These are phyloP conservation scores for Entomortierella beljakovae DNA, from an alignment of 192 early-diverging fungal species.

Conservation along the genomic window DNA sequence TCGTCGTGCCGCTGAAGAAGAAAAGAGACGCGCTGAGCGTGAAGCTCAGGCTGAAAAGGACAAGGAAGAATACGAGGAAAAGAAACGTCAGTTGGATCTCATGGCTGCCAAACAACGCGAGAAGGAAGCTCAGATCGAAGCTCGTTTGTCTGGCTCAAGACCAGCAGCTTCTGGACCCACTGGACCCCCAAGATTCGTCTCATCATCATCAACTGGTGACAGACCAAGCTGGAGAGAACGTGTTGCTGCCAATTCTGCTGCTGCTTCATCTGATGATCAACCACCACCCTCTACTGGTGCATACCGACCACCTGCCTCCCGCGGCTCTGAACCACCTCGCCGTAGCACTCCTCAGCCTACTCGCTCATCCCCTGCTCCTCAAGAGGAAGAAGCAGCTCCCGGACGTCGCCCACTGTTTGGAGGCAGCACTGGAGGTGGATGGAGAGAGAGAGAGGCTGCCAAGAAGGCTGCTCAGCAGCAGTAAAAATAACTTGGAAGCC, in stretches of 20 bases:
- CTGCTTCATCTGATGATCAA: conserved; percentile 11
- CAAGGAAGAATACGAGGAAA: conserved; percentile 51
- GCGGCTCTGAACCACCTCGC: conserved; percentile 13
- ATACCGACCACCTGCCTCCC: conserved; percentile 45
- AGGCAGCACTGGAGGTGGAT: conserved; percentile 20
- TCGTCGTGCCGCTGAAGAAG: conserved; percentile 53
- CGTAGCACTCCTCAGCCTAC: conserved; percentile 13
- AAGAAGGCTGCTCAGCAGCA: conserved; percentile 30
- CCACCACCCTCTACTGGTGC: conserved; percentile 17
- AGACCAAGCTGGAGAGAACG: conserved; percentile 49
- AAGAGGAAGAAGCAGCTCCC: conserved; percentile 21
- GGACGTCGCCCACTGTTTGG: conserved; percentile 31
- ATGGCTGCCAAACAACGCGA: conserved; percentile 62
- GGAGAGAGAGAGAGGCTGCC: conserved; percentile 49
- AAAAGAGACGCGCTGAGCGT: conserved; percentile 62
- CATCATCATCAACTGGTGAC: conserved; percentile 46
- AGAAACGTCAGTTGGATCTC: conserved; percentile 57
- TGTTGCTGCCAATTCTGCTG: conserved; percentile 31
- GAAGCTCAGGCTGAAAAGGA: conserved; percentile 58
- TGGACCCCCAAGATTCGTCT: conserved; percentile 30
- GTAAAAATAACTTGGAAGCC: conserved; percentile 4
- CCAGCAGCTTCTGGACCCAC: conserved; percentile 39
- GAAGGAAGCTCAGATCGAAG: conserved; percentile 62
- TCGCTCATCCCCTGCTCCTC: conserved; percentile 5
- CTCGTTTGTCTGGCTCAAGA: conserved; percentile 38